Evolutionary conservation across 805 yeast genomes (phyloP).

Genomic region (Yarrowia divulgata): DNA sequence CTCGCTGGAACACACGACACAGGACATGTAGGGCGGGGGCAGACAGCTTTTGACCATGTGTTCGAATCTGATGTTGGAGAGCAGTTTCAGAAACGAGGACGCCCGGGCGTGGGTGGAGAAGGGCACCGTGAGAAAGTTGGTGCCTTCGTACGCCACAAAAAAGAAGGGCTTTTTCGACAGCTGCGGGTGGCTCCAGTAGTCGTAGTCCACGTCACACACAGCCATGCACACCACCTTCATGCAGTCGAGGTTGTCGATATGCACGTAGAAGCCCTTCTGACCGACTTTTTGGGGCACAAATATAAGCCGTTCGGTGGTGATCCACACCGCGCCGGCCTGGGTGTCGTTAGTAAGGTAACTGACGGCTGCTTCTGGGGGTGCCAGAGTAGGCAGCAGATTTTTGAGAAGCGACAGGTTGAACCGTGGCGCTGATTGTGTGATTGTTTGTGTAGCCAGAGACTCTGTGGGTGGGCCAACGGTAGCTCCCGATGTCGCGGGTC

Average conservation of each 20-base stretch:
- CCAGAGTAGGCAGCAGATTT: slow-evolving; percentile 19
- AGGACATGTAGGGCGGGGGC: slow-evolving; percentile 47
- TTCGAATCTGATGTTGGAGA: slow-evolving; percentile 49
- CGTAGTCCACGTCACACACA: slow-evolving; percentile 32
- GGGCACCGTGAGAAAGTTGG: slow-evolving; percentile 45
- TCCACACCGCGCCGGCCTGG: slow-evolving; percentile 42
- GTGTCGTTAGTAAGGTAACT: slow-evolving; percentile 41
- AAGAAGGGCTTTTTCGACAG: slow-evolving; percentile 39
- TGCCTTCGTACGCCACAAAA: slow-evolving; percentile 43
- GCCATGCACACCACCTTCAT: slow-evolving; percentile 44
- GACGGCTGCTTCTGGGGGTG: slow-evolving; percentile 40
- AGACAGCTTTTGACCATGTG: slow-evolving; percentile 48
- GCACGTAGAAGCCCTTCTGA: slow-evolving; percentile 42
- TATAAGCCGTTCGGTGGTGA: slow-evolving; percentile 46
- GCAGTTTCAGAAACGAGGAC: slow-evolving; percentile 45
- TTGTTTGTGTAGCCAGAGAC: slow-evolving; percentile 1
- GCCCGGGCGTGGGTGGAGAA: slow-evolving; percentile 46
- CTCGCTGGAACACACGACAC: slow-evolving; percentile 8
- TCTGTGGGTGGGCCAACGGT: not conserved
- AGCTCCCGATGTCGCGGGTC: not conserved
- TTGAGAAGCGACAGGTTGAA: slow-evolving; percentile 33
- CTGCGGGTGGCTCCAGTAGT: slow-evolving; percentile 29
- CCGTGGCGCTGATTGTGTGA: not conserved
- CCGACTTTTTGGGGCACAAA: slow-evolving; percentile 43
- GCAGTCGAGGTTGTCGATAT: slow-evolving; percentile 41